These are phyloP conservation scores for Parachlorella kessleri DNA, from an alignment of 139 green algal species.

Conservation along the genomic window DNA sequence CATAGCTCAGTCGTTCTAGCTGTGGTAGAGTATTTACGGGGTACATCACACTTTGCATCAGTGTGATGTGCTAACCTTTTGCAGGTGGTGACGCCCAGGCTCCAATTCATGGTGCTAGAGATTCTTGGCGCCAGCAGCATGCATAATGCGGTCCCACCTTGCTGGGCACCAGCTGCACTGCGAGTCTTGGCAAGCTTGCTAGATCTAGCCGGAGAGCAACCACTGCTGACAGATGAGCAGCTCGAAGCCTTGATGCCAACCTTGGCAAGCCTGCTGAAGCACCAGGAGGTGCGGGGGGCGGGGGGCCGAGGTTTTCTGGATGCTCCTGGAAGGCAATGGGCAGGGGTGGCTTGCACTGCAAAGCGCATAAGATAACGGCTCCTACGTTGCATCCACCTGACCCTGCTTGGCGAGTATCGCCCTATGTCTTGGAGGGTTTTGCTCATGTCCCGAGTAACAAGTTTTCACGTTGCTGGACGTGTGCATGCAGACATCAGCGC, in stretches of 20 bases:
- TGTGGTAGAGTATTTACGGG: neutral
- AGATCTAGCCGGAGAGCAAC: neutral
- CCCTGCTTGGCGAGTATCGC: too few relatives aligned
- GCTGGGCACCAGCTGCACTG: neutral
- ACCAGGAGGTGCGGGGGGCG: too few relatives aligned
- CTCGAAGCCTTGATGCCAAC: neutral
- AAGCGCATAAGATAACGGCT: too few relatives aligned
- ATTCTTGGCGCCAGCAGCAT: neutral
- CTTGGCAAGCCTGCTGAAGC: neutral
- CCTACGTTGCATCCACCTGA: too few relatives aligned
- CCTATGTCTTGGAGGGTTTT: too few relatives aligned
- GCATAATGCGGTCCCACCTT: neutral
- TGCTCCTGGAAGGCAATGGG: neutral
- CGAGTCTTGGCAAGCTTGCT: neutral
- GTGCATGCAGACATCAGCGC: neutral
- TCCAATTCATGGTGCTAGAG: neutral
- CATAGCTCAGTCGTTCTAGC: neutral
- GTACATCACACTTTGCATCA: neutral
- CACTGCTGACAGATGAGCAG: neutral
- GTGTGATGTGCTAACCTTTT: neutral
- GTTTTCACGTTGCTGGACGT: neutral
- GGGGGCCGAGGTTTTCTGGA: neutral
- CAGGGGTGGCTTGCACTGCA: neutral
- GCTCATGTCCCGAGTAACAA: neutral
- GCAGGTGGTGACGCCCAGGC: neutral